A percentile compares a stretch with the other conserved stretches of the same genome.
These are phyloP conservation scores for Colletotrichum godetiae DNA, from an alignment of 2,329 filamentous ascomycete genomes.

Conservation along the genomic window DNA sequence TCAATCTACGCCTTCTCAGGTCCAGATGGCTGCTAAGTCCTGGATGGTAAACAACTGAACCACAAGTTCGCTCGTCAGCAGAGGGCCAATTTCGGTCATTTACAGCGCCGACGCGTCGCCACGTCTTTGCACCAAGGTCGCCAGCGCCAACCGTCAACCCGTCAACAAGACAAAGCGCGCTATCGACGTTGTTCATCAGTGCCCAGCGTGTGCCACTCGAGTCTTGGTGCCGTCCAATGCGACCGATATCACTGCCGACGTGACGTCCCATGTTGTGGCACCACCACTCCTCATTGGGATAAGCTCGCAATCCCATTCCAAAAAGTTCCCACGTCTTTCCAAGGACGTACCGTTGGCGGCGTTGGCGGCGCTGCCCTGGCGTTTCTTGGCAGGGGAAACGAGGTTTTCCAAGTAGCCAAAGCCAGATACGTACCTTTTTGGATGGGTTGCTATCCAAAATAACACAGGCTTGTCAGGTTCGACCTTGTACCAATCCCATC, in stretches of 20 bases:
- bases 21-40: neutral
- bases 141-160: neutral
- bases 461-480: neutral
- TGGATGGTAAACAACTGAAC: too few species aligned
- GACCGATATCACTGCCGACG: slow-evolving; percentile 25
- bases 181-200: neutral
- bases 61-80: neutral
- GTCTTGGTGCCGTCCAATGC: neutral
- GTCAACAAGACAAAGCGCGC: slow-evolving; percentile 1
- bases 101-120: neutral
- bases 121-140: neutral
- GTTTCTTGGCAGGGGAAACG: slow-evolving; percentile 25
- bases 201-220: neutral
- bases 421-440: neutral
- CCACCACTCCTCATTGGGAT: slow-evolving; percentile 24
- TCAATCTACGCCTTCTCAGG: neutral
- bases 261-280: neutral
- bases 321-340: slow-evolving; percentile 18
- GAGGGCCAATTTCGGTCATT: neutral
- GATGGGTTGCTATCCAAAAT: neutral
- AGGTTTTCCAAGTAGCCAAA: neutral
- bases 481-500: neutral
- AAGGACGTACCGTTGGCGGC: slow-evolving; percentile 26
- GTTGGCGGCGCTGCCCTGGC: neutral
- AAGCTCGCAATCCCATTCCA: slow-evolving; percentile 2